phyloP scores from a whole-genome alignment of 1,139 yeast species.

The Hansenula lynferdii region DNA sequence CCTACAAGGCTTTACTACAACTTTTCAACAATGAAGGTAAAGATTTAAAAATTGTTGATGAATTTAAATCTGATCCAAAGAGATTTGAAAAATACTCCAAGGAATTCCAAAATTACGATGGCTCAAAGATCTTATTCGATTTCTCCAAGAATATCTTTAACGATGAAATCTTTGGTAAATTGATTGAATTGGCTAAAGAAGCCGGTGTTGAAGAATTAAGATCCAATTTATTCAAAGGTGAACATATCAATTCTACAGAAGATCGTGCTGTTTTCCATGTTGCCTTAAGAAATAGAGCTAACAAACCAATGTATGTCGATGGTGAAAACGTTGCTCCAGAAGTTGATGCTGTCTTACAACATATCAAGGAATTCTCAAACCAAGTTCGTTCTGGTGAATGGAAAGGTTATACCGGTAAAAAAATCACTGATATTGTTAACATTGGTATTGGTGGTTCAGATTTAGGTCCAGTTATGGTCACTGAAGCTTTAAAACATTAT shows the following conservation, averaged over 20 bases:
- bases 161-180: conserved; percentile 66
- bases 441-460: conserved; percentile 99
- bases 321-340: conserved; percentile 86
- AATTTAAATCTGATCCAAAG: conserved; percentile 65
- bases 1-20: conserved; percentile 77
- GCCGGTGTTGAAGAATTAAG: conserved; percentile 84
- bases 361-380: conserved; percentile 94
- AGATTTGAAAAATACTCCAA: conserved; percentile 75
- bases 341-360: conserved; percentile 85
- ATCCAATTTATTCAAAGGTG: conserved; percentile 89
- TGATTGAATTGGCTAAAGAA: conserved; percentile 81
- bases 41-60: conserved; percentile 60
- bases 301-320: conserved; percentile 81
- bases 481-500: conserved; percentile 94
- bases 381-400: conserved; percentile 87
- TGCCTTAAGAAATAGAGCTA: conserved; percentile 89
- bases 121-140: conserved; percentile 85
- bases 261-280: conserved; percentile 95
- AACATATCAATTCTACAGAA: conserved; percentile 92
- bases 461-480: conserved; percentile 98
- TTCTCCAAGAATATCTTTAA: conserved; percentile 91
- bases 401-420: conserved; percentile 96
- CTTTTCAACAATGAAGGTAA: conserved; percentile 66
- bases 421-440: conserved; percentile 90
- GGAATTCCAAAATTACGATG: conserved; percentile 79